Evolutionary conservation across 257 asterid genomes (phyloP).

Genomic region (Gardenia jasminoides): DNA sequence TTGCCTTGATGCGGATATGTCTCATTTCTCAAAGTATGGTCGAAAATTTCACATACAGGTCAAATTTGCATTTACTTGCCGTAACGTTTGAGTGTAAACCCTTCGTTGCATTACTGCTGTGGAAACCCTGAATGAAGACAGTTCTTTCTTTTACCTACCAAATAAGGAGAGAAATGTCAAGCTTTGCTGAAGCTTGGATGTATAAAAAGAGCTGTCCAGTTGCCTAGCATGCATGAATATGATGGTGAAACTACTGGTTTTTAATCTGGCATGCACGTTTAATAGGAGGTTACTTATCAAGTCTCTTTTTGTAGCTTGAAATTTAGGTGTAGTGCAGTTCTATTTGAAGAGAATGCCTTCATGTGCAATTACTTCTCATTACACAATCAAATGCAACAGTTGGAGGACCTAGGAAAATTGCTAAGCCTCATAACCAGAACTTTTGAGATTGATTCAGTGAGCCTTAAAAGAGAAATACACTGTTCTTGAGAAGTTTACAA

Average conservation of each 20-base stretch:
- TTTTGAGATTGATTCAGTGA: too few relatives aligned
- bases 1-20: too few relatives aligned
- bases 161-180: not conserved
- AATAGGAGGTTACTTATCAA: not conserved
- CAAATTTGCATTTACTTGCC: too few relatives aligned
- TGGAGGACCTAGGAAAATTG: not conserved
- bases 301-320: not conserved
- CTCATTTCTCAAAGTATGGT: too few relatives aligned
- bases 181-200: not conserved
- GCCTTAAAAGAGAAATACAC: too few relatives aligned
- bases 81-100: not conserved
- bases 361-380: not conserved
- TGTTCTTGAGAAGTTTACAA: too few relatives aligned
- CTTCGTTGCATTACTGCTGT: not conserved
- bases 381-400: not conserved
- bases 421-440: not conserved
- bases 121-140: not conserved
- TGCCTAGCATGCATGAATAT: not conserved
- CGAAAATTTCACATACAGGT: too few relatives aligned
- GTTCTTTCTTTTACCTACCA: not conserved
- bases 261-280: not conserved
- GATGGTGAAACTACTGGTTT: too few relatives aligned
- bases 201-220: not conserved
- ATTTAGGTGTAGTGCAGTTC: not conserved
- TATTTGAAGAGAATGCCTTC: not conserved